A percentile compares a stretch with the other conserved stretches of the same genome.
phyloP scores from a whole-genome alignment of 169 alveolate species.

The Plasmodium fragile region DNA sequence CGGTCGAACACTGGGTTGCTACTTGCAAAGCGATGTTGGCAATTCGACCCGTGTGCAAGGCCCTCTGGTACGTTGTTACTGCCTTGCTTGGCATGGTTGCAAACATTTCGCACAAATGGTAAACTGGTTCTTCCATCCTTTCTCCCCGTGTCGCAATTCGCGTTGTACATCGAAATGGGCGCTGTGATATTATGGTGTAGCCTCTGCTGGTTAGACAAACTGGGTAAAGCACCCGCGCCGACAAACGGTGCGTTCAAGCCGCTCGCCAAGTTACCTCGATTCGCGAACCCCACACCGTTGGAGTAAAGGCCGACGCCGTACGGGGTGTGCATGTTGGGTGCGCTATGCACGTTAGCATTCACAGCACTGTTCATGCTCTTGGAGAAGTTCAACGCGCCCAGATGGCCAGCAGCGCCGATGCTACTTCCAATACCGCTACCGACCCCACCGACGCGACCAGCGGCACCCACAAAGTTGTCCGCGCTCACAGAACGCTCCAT shows the following conservation, averaged over 20 bases:
- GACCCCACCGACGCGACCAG: not conserved
- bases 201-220: not conserved
- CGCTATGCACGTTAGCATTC: not conserved
- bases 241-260: not conserved
- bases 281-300: not conserved
- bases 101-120: not conserved
- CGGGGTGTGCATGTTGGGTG: not conserved
- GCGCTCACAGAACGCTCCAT: conserved; percentile 58
- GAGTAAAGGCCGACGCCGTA: not conserved
- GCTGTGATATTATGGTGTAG: not conserved
- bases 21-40: not conserved
- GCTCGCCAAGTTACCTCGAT: not conserved
- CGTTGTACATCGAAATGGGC: not conserved
- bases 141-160: not conserved
- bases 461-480: not conserved
- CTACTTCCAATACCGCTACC: not conserved
- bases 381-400: conserved; percentile 17
- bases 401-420: not conserved
- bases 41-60: not conserved
- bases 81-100: not conserved
- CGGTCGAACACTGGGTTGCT: not conserved
- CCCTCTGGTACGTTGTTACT: not conserved
- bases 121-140: not conserved
- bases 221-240: not conserved
- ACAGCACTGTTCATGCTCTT: conserved; percentile 24